Conservation (phyloP, 202 grass and related monocot species). For the Hordeum pubiflorum region DNA sequence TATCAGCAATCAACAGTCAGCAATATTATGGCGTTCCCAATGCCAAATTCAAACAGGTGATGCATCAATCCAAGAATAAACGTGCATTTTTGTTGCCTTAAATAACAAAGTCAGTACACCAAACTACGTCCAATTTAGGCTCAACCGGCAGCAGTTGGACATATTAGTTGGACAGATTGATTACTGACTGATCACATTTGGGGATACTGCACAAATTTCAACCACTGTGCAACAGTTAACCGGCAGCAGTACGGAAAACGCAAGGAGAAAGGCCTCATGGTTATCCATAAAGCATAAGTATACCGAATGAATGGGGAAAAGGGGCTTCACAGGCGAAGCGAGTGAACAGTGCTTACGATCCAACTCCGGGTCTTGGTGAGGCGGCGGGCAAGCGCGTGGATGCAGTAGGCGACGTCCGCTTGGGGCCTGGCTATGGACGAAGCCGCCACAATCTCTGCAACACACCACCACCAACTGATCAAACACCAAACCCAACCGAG, state of each 20-base stretch:
- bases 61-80: background rate
- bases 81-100: background rate
- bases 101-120: background rate
- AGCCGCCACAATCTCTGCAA: conserved; percentile 67
- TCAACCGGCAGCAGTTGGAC: background rate
- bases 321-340: background rate
- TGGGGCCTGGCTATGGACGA: conserved; percentile 57
- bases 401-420: conserved; percentile 83
- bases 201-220: background rate
- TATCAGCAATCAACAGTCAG: background rate
- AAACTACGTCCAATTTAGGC: background rate
- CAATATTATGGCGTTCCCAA: background rate
- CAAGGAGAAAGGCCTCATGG: background rate
- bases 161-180: background rate
- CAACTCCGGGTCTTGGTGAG: conserved; percentile 84
- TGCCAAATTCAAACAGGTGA: background rate
- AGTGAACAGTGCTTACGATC: conserved; percentile 48
- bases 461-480: conserved; percentile 22
- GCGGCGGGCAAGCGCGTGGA: conserved; percentile 70
- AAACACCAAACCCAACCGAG: conserved; percentile 8
- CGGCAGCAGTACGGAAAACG: background rate
- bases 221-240: background rate
- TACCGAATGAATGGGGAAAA: background rate
- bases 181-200: background rate
- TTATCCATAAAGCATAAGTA: background rate